phyloP scores from a whole-genome alignment of 306 rosid genomes.

The Lupinus albus region DNA sequence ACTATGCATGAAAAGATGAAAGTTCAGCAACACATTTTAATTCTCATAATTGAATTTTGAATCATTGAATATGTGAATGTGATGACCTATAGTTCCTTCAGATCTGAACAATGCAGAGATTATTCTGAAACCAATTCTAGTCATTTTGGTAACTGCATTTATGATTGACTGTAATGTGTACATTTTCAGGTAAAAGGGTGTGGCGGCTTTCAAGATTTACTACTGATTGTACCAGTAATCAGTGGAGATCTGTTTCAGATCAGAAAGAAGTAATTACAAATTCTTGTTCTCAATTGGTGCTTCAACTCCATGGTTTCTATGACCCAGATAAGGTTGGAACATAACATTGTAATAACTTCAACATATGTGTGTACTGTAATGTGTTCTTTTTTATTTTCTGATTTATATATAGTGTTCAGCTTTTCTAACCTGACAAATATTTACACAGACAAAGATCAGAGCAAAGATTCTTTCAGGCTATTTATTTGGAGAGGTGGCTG shows the following conservation, averaged over 20 bases:
- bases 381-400: conserved; percentile 3
- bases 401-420: conserved; percentile 30
- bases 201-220: conserved; percentile 77
- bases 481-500: conserved; percentile 70
- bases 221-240: conserved; percentile 64
- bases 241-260: conserved; percentile 60
- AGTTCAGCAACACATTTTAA: conserved; percentile 12
- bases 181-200: conserved; percentile 64
- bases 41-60: conserved; percentile 23
- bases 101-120: conserved; percentile 38
- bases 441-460: conserved; percentile 77
- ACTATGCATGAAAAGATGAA: neutral
- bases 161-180: conserved; percentile 34
- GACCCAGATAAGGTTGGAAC: conserved; percentile 76
- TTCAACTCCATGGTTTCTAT: conserved; percentile 77
- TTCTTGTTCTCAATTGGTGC: conserved; percentile 86
- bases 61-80: conserved; percentile 8
- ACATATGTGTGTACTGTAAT: neutral
- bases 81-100: conserved; percentile 26
- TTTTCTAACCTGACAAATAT: conserved; percentile 27
- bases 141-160: conserved; percentile 25
- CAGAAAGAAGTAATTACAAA: conserved; percentile 73
- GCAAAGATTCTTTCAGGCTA: conserved; percentile 67
- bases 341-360: conserved; percentile 16
- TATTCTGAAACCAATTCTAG: neutral